Percentiles rank a stretch among this genome's conserved stretches.
phyloP scores from a whole-genome alignment of 106 monocot species.

The Dioscorea alata region DNA sequence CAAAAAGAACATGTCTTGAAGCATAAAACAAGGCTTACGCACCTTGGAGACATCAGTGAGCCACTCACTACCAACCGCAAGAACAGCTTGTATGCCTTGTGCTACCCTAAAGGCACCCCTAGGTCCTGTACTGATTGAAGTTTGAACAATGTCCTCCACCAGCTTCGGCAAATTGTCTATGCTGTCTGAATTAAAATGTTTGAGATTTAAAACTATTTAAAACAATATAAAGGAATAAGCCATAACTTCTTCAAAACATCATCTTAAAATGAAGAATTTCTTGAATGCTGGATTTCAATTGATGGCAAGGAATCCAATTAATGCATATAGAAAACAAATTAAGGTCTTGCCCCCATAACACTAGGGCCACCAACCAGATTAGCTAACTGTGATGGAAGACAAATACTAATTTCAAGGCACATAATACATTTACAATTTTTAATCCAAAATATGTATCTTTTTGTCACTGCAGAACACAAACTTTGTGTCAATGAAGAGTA shows the following conservation, averaged over 20 bases:
- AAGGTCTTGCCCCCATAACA: too few relatives aligned
- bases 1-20: neutral
- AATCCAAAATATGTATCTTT: neutral
- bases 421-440: neutral
- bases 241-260: too few relatives aligned
- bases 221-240: too few relatives aligned
- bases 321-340: too few relatives aligned
- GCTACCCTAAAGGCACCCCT: slow-evolving; percentile 74
- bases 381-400: too few relatives aligned
- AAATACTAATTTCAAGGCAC: neutral
- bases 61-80: slow-evolving; percentile 94
- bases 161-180: slow-evolving; percentile 60
- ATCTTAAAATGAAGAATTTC: too few relatives aligned
- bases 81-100: slow-evolving; percentile 88
- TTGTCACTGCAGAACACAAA: neutral
- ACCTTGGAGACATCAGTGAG: slow-evolving; percentile 84
- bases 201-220: too few relatives aligned
- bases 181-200: too few relatives aligned
- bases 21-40: neutral
- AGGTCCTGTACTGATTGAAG: slow-evolving; percentile 89
- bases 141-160: slow-evolving; percentile 78
- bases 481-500: too few relatives aligned
- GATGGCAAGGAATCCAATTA: too few relatives aligned
- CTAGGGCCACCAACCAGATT: neutral
- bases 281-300: too few relatives aligned